Conservation (phyloP, 2,329 filamentous ascomycete species). For the Pseudocercospora macadamiae region DNA sequence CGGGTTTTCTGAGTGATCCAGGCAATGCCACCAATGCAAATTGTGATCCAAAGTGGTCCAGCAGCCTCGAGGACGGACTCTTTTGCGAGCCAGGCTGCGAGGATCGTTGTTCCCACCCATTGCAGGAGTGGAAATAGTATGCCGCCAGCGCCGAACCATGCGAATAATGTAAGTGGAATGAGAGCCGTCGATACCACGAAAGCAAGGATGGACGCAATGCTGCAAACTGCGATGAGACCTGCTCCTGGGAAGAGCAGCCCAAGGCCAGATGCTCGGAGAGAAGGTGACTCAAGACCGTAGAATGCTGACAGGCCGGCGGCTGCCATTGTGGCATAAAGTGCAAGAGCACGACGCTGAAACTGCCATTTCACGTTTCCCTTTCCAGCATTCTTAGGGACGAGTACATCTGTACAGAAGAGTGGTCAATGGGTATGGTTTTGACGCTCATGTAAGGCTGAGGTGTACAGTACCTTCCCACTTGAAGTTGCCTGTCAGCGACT, state of each 20-base stretch:
- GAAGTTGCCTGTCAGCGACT: neutral
- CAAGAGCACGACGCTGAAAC: neutral
- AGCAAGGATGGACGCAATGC: neutral
- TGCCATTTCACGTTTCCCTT: neutral
- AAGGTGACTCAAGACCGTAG: neutral
- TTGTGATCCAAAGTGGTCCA: neutral
- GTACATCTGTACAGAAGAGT: neutral
- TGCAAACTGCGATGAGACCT: neutral
- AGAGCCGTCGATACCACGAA: neutral
- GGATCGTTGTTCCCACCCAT: neutral
- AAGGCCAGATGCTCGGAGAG: neutral
- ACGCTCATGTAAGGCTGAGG: neutral
- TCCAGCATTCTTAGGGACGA: neutral
- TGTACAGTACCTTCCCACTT: neutral
- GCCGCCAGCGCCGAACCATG: neutral
- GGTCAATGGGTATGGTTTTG: neutral
- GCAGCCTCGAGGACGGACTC: neutral
- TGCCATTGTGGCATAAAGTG: neutral
- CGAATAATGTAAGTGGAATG: neutral
- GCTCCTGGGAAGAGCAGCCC: neutral
- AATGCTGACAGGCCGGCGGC: neutral
- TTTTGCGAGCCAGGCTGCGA: neutral
- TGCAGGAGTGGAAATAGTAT: neutral
- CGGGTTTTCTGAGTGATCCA: neutral
- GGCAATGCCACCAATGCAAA: neutral